Evolutionary conservation across 2,329 filamentous ascomycete genomes (phyloP).

Genomic region (Epichloe aotearoae): DNA sequence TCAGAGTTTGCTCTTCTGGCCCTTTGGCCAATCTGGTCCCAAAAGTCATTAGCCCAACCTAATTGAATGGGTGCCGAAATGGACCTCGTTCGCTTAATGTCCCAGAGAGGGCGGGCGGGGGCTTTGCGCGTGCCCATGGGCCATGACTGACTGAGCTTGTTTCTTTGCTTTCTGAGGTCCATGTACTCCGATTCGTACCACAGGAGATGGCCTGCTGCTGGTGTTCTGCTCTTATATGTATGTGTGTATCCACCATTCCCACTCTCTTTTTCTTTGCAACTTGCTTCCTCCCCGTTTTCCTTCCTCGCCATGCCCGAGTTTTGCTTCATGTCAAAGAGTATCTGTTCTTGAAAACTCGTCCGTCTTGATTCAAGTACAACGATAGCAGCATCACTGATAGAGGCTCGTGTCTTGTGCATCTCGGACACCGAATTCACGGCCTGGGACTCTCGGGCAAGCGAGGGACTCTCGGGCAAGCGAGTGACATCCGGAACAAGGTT

Average conservation of each 20-base stretch:
- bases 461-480: background rate
- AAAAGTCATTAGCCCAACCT: slow-evolving; percentile 11
- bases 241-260: slow-evolving; percentile 22
- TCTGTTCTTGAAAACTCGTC: background rate
- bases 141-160: background rate
- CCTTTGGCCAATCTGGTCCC: slow-evolving; percentile 15
- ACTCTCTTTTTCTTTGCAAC: slow-evolving; percentile 6
- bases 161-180: background rate
- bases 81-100: slow-evolving; percentile 5
- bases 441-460: background rate
- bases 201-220: slow-evolving; percentile 4
- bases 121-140: background rate
- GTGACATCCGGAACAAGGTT: background rate
- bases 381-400: background rate
- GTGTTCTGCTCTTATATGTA: slow-evolving; percentile 19
- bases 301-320: background rate
- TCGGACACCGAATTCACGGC: background rate
- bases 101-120: slow-evolving; percentile 1
- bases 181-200: background rate
- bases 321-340: background rate
- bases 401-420: background rate
- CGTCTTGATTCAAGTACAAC: background rate
- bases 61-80: slow-evolving; percentile 8
- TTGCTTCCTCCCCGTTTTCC: slow-evolving; percentile 9
- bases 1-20: slow-evolving; percentile 7